phyloP scores from a whole-genome alignment of 257 asterid genomes.

The Thymus quinquecostatus region DNA sequence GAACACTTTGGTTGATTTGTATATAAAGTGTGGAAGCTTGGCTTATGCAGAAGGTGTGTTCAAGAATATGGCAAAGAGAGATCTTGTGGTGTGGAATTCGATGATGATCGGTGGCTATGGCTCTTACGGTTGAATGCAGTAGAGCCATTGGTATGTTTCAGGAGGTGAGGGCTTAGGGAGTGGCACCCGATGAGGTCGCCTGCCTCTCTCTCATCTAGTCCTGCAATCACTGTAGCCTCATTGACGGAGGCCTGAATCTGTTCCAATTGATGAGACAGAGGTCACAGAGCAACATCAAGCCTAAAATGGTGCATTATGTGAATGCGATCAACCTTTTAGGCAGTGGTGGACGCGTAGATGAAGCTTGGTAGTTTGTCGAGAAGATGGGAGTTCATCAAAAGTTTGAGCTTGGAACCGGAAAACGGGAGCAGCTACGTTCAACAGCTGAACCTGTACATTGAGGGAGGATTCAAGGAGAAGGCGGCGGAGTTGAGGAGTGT shows the following conservation, averaged over 20 bases:
- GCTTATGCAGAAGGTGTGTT: conserved; percentile 56
- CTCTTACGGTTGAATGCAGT: conserved; percentile 65
- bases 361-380: conserved; percentile 59
- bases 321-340: conserved; percentile 77
- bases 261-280: conserved; percentile 59
- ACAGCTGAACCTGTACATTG: conserved; percentile 66
- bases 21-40: conserved; percentile 75
- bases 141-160: conserved; percentile 60
- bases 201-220: conserved; percentile 77
- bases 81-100: conserved; percentile 72
- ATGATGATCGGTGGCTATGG: conserved; percentile 84
- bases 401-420: conserved; percentile 63
- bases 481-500: conserved; percentile 69
- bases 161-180: conserved; percentile 60
- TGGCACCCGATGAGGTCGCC: conserved; percentile 67
- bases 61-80: conserved; percentile 46
- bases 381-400: conserved; percentile 59
- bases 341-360: conserved; percentile 61
- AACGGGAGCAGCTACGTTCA: conserved; percentile 70
- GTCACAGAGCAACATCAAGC: conserved; percentile 54
- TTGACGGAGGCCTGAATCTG: conserved; percentile 57
- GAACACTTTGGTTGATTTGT: conserved; percentile 75
- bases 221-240: conserved; percentile 80
- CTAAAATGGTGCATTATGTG: conserved; percentile 66
- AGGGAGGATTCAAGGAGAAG: conserved; percentile 65